Base-by-base conservation (phyloP, 2,329 filamentous ascomycete species). In the Cladophialophora carrionii region DNA sequence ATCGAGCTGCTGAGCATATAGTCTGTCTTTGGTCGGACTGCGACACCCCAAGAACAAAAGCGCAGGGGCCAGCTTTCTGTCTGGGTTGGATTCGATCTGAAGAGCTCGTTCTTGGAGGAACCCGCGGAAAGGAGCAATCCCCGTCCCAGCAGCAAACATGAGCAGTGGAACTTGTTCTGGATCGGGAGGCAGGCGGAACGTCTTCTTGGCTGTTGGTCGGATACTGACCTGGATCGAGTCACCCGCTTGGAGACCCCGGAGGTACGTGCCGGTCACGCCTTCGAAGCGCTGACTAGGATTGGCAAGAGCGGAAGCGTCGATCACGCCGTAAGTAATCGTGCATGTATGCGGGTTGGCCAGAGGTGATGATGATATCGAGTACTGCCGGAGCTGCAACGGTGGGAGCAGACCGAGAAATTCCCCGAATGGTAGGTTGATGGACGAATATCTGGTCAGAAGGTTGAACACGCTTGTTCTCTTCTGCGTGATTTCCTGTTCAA, bases 311-410 rank as follows among this genome's bases (percentile, higher is more conserved):
- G 84, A 83, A 2, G 79, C 80, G 56, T 88, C 82, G 56, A 90
- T 81, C 0, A 92, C 83, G 1, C 83, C 82, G 77, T 89, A 91
- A 4, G 89, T 92, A 24, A 93, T 81, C 0, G 88, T 87, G 61
- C 85, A 84, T 62, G 79, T 80, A 7, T 77, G 78, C 0, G 84
- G 80, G 66, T 87, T 82, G 66, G 79, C 81, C 0, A 90, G 80
- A 0, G 90, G 88, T 0, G 89, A 91, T 0, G 89, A 92, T 0
- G 90, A 92, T 72, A 92, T 91, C 37, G 87, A 90, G 79, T 92
- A 92, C 75, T 90, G 88, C 17, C 89, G 84, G 41, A 90, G 82
- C 26, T 89, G 87, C 86, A 95, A 90, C 0, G 89, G 88, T 1
- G 89, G 89, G 0, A 92, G 83, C 81, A 91, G 87, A 31, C 82